Conservation (phyloP, 805 yeast species). For the Yarrowia phangngaensis region DNA sequence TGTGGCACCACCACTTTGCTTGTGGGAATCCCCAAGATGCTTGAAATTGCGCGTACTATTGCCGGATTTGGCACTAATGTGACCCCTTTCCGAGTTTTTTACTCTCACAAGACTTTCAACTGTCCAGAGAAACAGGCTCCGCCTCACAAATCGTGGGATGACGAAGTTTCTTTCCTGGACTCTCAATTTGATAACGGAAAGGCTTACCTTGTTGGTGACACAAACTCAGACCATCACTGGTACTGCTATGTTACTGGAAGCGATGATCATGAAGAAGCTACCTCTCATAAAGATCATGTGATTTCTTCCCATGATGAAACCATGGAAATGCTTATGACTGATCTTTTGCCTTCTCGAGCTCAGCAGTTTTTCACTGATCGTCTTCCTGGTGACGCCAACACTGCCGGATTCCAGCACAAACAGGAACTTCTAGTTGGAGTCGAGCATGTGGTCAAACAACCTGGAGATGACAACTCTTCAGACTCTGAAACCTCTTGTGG, state of each 20-base stretch:
- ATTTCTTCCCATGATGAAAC: conserved; percentile 56
- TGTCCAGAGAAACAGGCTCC: conserved; percentile 80
- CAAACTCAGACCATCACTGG: conserved; percentile 78
- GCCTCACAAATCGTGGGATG: conserved; percentile 80
- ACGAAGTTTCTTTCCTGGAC: conserved; percentile 70
- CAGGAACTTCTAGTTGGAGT: conserved; percentile 32
- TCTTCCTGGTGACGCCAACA: conserved; percentile 33
- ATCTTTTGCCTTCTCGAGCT: conserved; percentile 56
- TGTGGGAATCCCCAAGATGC: conserved; percentile 64
- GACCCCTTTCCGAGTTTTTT: conserved; percentile 65
- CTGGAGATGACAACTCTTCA: conserved; percentile 1
- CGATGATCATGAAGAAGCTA: conserved; percentile 25
- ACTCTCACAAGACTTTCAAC: conserved; percentile 89
- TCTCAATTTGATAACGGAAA: conserved; percentile 57
- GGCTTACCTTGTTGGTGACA: conserved; percentile 75
- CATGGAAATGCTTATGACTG: conserved; percentile 88
- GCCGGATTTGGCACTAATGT: conserved; percentile 42
- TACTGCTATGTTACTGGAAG: conserved; percentile 58
- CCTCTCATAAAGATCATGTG: conserved; percentile 10
- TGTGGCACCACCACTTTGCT: conserved; percentile 95
- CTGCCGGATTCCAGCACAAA: conserved; percentile 42
- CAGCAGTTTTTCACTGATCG: conserved; percentile 57
- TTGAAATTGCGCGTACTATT: conserved; percentile 47
- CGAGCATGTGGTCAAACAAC: conserved; percentile 34
- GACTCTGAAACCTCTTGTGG: conserved; percentile 35